Percentiles rank a stretch among this genome's conserved stretches.
phyloP scores from a whole-genome alignment of 179 eudicot species.

The Patellifolia procumbens region DNA sequence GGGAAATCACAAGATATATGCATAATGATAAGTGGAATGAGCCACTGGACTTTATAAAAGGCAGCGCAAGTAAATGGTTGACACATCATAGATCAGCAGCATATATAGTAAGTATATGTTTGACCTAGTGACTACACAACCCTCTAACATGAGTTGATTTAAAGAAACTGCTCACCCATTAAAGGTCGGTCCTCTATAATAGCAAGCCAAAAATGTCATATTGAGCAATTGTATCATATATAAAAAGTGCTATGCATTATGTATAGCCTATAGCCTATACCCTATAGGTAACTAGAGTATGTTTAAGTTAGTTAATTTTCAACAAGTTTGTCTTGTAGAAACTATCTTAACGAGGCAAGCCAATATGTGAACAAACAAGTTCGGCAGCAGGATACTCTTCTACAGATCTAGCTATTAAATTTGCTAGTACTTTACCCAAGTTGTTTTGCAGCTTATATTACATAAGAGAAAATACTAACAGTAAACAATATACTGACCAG shows the following conservation, averaged over 20 bases:
- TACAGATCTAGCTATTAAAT: not conserved
- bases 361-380: not conserved
- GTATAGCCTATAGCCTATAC: not conserved
- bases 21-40: not conserved
- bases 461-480: not conserved
- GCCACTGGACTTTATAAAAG: constrained; percentile 1
- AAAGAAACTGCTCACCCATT: not conserved
- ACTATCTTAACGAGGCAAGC: not conserved
- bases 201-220: not conserved
- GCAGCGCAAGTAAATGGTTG: not conserved
- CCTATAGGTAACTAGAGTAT: not conserved
- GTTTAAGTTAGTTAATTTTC: not conserved
- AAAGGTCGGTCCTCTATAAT: not conserved
- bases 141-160: no score
- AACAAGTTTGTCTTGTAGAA: not conserved
- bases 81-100: not conserved
- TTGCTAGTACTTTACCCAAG: not conserved
- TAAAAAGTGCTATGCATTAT: not conserved
- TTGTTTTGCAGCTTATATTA: not conserved
- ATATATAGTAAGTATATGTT: not conserved
- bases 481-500: constrained; percentile 60
- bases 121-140: not conserved
- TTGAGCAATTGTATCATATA: not conserved
- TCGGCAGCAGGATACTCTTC: not conserved
- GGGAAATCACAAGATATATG: not conserved